Conservation (phyloP, 139 green algal genomes). For the Penium margaritaceum region DNA sequence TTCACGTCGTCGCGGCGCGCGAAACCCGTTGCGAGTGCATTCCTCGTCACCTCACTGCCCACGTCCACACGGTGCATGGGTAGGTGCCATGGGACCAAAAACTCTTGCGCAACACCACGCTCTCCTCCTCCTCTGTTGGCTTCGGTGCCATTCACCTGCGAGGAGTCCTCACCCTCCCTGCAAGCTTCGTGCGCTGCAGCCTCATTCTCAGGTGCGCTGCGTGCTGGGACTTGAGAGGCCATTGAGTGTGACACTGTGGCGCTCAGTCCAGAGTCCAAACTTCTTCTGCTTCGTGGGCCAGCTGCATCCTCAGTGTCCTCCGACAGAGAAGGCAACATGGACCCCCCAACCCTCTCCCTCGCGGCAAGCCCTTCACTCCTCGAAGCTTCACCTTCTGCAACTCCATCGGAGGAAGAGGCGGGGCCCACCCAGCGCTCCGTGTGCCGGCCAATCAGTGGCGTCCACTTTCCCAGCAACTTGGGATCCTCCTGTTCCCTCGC, state of each 20-base stretch:
- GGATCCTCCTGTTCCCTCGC: constrained; percentile 81
- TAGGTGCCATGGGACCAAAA: constrained; percentile 94
- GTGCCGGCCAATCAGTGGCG: constrained; percentile 43
- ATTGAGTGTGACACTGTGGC: neutral
- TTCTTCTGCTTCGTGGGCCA: neutral
- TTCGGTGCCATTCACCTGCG: neutral
- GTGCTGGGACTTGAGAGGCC: neutral
- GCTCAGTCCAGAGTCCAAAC: neutral
- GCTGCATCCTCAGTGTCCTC: neutral
- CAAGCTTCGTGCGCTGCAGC: neutral
- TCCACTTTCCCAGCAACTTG: constrained; percentile 79
- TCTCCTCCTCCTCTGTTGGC: neutral
- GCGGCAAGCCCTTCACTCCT: neutral
- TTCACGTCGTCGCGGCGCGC: constrained; percentile 60
- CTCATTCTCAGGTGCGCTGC: neutral
- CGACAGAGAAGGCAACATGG: neutral
- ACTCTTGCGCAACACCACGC: constrained; percentile 56
- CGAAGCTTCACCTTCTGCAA: neutral
- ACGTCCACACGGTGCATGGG: constrained; percentile 74
- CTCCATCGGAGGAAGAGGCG: too few relatives aligned
- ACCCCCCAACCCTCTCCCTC: neutral
- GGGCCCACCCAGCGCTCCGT: constrained; percentile 15
- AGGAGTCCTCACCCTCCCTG: neutral
- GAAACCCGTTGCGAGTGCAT: constrained; percentile 1
- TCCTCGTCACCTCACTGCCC: constrained; percentile 11